phyloP scores from a whole-genome alignment of 108 stramenopile genomes.

The Mediolabrus comicus region DNA sequence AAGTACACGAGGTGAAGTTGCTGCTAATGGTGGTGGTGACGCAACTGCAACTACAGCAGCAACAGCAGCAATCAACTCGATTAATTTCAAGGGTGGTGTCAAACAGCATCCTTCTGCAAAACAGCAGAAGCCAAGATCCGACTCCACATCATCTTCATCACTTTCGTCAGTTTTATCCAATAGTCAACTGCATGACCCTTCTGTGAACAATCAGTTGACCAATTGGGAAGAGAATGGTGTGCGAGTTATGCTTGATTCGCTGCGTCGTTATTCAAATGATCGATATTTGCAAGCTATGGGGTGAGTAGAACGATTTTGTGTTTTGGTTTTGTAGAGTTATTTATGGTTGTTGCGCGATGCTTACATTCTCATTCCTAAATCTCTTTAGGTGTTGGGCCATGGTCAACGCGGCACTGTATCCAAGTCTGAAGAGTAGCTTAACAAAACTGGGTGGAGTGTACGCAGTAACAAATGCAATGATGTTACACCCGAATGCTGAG shows the following conservation, averaged over 20 bases:
- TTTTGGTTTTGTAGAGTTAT: no score
- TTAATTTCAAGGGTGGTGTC: background rate
- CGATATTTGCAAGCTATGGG: constrained; percentile 53
- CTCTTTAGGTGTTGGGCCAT: constrained; percentile 65
- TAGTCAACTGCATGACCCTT: background rate
- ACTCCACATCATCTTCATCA: background rate
- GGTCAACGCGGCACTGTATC: constrained; percentile 57
- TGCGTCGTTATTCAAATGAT: constrained; percentile 35
- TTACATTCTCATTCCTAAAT: no score
- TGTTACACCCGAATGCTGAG: constrained; percentile 47
- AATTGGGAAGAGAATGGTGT: constrained; percentile 43
- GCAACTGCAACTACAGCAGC: background rate
- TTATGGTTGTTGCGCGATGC: no score
- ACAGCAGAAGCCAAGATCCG: background rate
- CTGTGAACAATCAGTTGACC: background rate
- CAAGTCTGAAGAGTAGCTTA: constrained; percentile 37
- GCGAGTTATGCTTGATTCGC: constrained; percentile 52
- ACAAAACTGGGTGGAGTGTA: constrained; percentile 45
- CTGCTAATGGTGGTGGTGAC: background rate
- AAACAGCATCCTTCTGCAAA: background rate
- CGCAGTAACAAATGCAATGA: constrained; percentile 53
- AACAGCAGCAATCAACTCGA: background rate
- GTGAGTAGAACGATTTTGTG: no score
- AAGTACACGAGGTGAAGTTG: background rate
- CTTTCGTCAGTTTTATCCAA: background rate